Conservation (phyloP, 140 eudicot species). For the Flaveria floridana region DNA sequence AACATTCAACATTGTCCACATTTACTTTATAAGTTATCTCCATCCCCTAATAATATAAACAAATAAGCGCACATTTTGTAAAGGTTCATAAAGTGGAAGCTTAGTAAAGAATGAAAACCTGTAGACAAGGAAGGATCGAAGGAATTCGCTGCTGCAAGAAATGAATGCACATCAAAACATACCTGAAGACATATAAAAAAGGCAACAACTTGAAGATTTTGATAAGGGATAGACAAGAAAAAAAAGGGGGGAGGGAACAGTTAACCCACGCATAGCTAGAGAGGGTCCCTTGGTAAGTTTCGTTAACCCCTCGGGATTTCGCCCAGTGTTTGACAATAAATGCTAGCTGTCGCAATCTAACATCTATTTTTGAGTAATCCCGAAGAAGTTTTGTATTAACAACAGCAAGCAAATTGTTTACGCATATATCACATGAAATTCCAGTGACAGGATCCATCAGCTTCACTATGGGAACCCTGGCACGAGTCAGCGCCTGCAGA, state of each 20-base stretch:
- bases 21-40: constrained; percentile 55
- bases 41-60: constrained; percentile 54
- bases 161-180: constrained; percentile 94
- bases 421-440: constrained; percentile 84
- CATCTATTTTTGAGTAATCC: constrained; percentile 82
- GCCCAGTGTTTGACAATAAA: constrained; percentile 97
- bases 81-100: not conserved
- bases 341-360: constrained; percentile 76
- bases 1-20: constrained; percentile 68
- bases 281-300: constrained; percentile 87
- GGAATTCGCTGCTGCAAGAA: constrained; percentile 87
- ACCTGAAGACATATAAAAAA: constrained; percentile 49
- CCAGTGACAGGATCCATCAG: constrained; percentile 89
- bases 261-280: constrained; percentile 96
- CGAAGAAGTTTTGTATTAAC: constrained; percentile 79
- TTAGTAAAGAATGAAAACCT: constrained; percentile 43
- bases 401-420: constrained; percentile 90
- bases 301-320: constrained; percentile 80
- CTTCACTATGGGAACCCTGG: constrained; percentile 96
- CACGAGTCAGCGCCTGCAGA: constrained; percentile 79
- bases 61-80: not conserved
- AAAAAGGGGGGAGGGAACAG: not conserved
- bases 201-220: not conserved
- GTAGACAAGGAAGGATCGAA: constrained; percentile 90
- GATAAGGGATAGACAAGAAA: not conserved